Evolutionary conservation across 495 filamentous ascomycete genomes (phyloP).

Genomic region (Trichoderma reesei): DNA sequence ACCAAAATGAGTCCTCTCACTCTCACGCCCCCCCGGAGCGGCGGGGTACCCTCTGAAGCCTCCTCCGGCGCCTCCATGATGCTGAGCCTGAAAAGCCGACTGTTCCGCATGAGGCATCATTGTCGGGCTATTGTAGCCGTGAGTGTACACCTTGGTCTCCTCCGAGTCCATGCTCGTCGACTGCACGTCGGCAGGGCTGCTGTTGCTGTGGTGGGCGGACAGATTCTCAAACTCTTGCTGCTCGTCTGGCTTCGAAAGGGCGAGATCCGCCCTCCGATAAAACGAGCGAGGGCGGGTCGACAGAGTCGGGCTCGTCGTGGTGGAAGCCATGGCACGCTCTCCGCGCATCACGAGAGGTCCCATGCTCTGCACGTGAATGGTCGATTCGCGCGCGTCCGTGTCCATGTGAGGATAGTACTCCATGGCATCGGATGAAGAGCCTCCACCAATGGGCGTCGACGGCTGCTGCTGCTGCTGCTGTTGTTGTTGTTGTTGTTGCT

Average conservation of each 20-base stretch:
- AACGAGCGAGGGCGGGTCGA: not conserved
- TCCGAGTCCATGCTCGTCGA: not conserved
- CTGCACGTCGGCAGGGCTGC: not conserved
- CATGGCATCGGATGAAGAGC: not conserved
- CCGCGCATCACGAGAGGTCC: not conserved
- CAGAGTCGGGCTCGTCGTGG: not conserved
- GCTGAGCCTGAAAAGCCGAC: not conserved
- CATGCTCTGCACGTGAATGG: not conserved
- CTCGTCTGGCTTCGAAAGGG: not conserved
- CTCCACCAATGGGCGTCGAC: not conserved
- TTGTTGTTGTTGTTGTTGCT: too few species aligned
- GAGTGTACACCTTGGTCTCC: not conserved
- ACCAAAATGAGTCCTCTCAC: not conserved
- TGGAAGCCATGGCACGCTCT: not conserved
- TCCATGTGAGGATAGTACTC: not conserved
- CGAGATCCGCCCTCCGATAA: not conserved
- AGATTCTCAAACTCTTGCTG: not conserved
- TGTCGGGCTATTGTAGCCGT: not conserved
- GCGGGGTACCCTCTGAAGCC: not conserved
- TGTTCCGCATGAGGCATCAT: not conserved
- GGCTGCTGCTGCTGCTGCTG: not conserved
- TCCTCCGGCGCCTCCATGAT: too few species aligned
- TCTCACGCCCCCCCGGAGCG: not conserved
- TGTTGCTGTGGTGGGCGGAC: too few species aligned
- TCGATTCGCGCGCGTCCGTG: not conserved